Conservation (phyloP, 129 eudicot species). For the Heracleum sosnowskyi region DNA sequence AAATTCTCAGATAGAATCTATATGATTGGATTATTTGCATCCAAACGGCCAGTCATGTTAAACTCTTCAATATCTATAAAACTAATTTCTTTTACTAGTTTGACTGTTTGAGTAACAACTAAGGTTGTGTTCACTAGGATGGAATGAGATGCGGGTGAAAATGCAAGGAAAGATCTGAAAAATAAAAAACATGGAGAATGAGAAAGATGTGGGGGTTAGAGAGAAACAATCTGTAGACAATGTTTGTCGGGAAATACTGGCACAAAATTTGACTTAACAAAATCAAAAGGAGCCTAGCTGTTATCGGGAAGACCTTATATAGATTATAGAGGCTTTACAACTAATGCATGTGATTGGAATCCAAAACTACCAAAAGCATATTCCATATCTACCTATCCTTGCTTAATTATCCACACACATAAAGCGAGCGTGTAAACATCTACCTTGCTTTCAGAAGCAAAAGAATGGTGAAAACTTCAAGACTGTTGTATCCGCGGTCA, state of each 20-base stretch:
- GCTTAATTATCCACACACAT: background rate
- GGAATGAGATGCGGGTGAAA: background rate
- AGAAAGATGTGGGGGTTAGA: background rate
- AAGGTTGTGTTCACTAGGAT: background rate
- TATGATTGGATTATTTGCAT: background rate
- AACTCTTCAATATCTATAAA: background rate
- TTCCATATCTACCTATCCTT: background rate
- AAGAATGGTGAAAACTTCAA: slow-evolving; percentile 94
- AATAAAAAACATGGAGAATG: background rate
- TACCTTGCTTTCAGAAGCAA: slow-evolving; percentile 99
- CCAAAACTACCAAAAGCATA: background rate
- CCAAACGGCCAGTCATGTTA: background rate
- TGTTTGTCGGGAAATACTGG: background rate
- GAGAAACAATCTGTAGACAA: background rate
- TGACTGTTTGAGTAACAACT: background rate
- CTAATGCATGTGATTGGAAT: background rate
- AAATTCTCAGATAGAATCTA: background rate
- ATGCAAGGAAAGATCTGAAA: background rate
- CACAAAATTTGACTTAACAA: background rate
- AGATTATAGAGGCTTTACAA: background rate
- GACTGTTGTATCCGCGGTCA: slow-evolving; percentile 99
- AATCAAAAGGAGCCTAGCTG: background rate
- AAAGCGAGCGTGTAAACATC: background rate
- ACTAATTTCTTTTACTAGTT: background rate
- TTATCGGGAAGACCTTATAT: background rate